These are phyloP conservation scores for Phaeodactylum tricornutum DNA, from an alignment of 108 stramenopile genomes.

Conservation along the genomic window DNA sequence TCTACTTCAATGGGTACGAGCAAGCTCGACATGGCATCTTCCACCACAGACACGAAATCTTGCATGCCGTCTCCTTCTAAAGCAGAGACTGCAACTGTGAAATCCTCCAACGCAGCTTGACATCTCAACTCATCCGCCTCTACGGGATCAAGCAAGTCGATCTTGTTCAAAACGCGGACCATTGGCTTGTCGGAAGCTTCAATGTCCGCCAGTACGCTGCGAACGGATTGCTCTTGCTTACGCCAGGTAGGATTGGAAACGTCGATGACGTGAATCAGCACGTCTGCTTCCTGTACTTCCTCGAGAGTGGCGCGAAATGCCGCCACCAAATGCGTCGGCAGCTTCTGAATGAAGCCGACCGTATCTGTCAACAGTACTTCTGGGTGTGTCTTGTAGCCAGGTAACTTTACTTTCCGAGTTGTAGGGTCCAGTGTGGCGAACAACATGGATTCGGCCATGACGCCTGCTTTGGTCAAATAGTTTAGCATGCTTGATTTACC, in stretches of 20 bases:
- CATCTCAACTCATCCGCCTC: constrained; percentile 55
- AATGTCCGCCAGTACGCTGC: constrained; percentile 58
- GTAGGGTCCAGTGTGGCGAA: constrained; percentile 97
- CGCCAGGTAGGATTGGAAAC: constrained; percentile 75
- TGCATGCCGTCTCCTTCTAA: constrained; percentile 59
- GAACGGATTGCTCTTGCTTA: constrained; percentile 75
- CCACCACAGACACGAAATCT: constrained; percentile 71
- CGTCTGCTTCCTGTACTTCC: constrained; percentile 87
- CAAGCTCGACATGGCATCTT: constrained; percentile 51
- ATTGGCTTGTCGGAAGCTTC: constrained; percentile 66
- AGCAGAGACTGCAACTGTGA: constrained; percentile 63
- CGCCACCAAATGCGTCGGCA: constrained; percentile 92
- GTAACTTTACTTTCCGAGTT: constrained; percentile 89
- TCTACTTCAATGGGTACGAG: constrained; percentile 63
- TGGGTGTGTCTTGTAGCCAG: constrained; percentile 87
- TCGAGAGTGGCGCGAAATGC: constrained; percentile 95
- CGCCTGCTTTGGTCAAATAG: constrained; percentile 83
- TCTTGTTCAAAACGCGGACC: constrained; percentile 73
- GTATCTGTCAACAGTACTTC: constrained; percentile 93
- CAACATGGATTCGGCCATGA: constrained; percentile 90
- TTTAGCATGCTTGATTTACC: constrained; percentile 92
- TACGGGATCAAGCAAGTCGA: constrained; percentile 53
- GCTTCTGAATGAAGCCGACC: constrained; percentile 95
- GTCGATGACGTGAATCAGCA: constrained; percentile 89
- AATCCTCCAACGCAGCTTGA: constrained; percentile 48